Conservation (phyloP, 306 rosid genomes). For the Prunus campanulata region DNA sequence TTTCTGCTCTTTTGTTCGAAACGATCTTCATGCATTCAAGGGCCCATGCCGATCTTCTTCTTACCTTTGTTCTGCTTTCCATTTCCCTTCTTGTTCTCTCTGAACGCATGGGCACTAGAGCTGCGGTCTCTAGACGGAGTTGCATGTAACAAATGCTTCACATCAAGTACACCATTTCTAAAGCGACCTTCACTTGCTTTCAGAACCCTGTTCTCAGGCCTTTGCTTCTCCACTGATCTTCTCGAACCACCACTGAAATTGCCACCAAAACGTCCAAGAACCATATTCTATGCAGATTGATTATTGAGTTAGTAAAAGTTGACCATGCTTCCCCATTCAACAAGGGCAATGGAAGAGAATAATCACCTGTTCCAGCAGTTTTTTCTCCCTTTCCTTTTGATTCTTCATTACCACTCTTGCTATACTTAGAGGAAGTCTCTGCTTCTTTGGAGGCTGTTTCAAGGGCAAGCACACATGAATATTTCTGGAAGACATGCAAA, state of each 20-base stretch:
- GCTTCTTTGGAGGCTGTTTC: slow-evolving; percentile 58
- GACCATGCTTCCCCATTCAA: not conserved
- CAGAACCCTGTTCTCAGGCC: slow-evolving; percentile 53
- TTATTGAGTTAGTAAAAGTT: slow-evolving; percentile 7
- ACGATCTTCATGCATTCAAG: not conserved
- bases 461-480: slow-evolving; percentile 8
- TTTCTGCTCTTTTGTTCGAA: not conserved
- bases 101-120: slow-evolving; percentile 11
- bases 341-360: not conserved
- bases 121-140: slow-evolving; percentile 34
- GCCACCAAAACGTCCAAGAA: slow-evolving; percentile 55
- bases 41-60: slow-evolving; percentile 29
- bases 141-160: slow-evolving; percentile 56
- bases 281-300: slow-evolving; percentile 31
- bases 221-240: slow-evolving; percentile 42
- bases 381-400: slow-evolving; percentile 68
- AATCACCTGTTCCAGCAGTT: slow-evolving; percentile 64
- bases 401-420: slow-evolving; percentile 76
- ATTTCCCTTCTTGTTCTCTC: slow-evolving; percentile 37
- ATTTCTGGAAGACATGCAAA: not conserved
- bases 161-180: slow-evolving; percentile 74
- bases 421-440: slow-evolving; percentile 63
- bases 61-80: slow-evolving; percentile 33
- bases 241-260: slow-evolving; percentile 35
- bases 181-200: slow-evolving; percentile 60